These are phyloP conservation scores for Pichia phayaonensis DNA, from an alignment of 805 yeast species.

Conservation along the genomic window DNA sequence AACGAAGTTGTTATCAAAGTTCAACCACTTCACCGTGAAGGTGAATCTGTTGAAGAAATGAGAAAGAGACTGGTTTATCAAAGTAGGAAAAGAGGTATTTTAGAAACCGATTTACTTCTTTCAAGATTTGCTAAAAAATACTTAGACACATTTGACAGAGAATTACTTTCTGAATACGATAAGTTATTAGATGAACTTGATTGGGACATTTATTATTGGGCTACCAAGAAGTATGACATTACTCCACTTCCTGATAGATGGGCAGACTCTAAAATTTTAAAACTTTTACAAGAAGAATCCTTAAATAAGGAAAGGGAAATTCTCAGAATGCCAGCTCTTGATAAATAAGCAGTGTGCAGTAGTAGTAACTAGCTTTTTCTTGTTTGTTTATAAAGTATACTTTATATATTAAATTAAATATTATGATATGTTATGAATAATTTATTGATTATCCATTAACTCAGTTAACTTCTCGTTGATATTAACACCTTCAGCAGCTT, in stretches of 20 bases:
- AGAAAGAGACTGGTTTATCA: slow-evolving; percentile 88
- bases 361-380: background rate
- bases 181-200: slow-evolving; percentile 84
- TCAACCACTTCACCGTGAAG: slow-evolving; percentile 68
- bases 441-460: background rate
- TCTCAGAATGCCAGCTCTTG: slow-evolving; percentile 78
- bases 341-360: slow-evolving; percentile 8
- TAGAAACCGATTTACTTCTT: slow-evolving; percentile 83
- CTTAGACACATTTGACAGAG: slow-evolving; percentile 47
- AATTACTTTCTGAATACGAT: slow-evolving; percentile 81
- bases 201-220: slow-evolving; percentile 99
- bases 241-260: slow-evolving; percentile 87
- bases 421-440: background rate
- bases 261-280: slow-evolving; percentile 60
- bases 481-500: slow-evolving; percentile 10
- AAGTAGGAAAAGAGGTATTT: slow-evolving; percentile 88
- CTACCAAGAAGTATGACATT: slow-evolving; percentile 70
- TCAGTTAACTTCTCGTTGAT: slow-evolving; percentile 2
- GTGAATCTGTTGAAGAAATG: slow-evolving; percentile 66
- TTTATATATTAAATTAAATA: slow-evolving; percentile 1
- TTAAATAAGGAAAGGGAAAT: slow-evolving; percentile 65
- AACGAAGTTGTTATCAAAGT: slow-evolving; percentile 54
- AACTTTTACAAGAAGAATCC: slow-evolving; percentile 61
- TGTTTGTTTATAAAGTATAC: background rate
- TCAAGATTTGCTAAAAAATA: slow-evolving; percentile 79